Evolutionary conservation across 2,329 filamentous ascomycete species (phyloP), one percentile per base, ranked within the genome.

Genomic region (Neoarthrinium moseri): DNA sequence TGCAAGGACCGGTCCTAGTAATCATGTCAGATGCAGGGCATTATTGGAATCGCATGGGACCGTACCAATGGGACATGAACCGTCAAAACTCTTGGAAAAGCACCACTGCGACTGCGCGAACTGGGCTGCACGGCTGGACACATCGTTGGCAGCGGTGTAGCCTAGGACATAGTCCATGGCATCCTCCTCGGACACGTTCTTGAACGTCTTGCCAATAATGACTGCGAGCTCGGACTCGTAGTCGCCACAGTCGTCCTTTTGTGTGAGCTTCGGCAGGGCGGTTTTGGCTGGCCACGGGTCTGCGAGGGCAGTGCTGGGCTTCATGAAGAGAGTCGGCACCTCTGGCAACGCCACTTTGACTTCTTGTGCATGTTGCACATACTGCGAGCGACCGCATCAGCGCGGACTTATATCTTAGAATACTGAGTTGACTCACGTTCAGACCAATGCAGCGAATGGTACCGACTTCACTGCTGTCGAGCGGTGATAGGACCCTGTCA

Each of bases 141-240:
- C 74, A 56, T 86, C 82, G 63, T 86, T 86, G 55, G 74, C 74
- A 20, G 74, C 73, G 1, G 80, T 83, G 59, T 86, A 86, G 21
- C 83, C 82, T 2, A 86, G 73, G 4, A 86, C 71, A 53, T 84
- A 83, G 52, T 77, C 71, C 38, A 80, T 57, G 5, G 80, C 80
- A 22, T 83, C 72, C 0, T 67, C 70, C 52, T 81, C 78, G 35
- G 70, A 64, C 10, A 83, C 77, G 51, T 83, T 78, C 68, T 71
- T 60, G 63, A 70, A 66, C 12, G 67, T 59, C 51, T 67, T 69
- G 26, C 77, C 75, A 33, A 84, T 73, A 11, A 83, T 68, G 24
- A 82, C 72, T 10, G 73, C 78, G 43, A 83, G 69, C 62, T 83
- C 80, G 4, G 76, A 75, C 59, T 83, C 78, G 57, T 80, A 81